These are phyloP conservation scores for Xylariaceae sp. DNA, from an alignment of 2,329 filamentous ascomycete species.

Conservation along the genomic window DNA sequence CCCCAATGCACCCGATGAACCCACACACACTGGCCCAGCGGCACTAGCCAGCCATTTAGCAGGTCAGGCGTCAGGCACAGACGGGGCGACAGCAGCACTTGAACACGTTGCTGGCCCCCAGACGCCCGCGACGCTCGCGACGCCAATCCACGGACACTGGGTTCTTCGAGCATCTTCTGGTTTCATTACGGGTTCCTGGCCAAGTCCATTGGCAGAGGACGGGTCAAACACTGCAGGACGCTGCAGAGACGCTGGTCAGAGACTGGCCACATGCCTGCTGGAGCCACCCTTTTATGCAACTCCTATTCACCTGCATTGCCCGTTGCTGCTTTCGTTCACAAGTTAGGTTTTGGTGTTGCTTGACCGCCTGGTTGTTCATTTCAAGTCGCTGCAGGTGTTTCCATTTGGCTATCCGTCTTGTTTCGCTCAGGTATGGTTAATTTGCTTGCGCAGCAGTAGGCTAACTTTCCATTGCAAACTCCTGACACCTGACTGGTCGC, in stretches of 20 bases:
- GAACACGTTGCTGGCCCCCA: constrained; percentile 27
- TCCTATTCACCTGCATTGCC: constrained; percentile 37
- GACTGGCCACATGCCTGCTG: constrained; percentile 5
- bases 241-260: constrained; percentile 5
- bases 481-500: no score
- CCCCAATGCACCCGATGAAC: no score
- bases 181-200: constrained; percentile 31
- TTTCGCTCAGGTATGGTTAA: no score
- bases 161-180: constrained; percentile 35
- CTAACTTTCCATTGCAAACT: no score
- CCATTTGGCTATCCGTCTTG: no score
- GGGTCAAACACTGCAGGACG: constrained; percentile 7
- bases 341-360: background rate
- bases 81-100: constrained; percentile 17
- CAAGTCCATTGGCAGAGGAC: constrained; percentile 24
- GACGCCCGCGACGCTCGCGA: constrained; percentile 1
- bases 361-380: constrained; percentile 10
- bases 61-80: constrained; percentile 16
- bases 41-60: constrained; percentile 7
- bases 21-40: no score
- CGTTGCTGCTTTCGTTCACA: constrained; percentile 14
- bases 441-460: no score
- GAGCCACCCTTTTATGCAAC: constrained; percentile 29
- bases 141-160: constrained; percentile 27
- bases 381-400: constrained; percentile 9